These are phyloP conservation scores for Clitoria ternatea DNA, from an alignment of 306 rosid species.

Conservation along the genomic window DNA sequence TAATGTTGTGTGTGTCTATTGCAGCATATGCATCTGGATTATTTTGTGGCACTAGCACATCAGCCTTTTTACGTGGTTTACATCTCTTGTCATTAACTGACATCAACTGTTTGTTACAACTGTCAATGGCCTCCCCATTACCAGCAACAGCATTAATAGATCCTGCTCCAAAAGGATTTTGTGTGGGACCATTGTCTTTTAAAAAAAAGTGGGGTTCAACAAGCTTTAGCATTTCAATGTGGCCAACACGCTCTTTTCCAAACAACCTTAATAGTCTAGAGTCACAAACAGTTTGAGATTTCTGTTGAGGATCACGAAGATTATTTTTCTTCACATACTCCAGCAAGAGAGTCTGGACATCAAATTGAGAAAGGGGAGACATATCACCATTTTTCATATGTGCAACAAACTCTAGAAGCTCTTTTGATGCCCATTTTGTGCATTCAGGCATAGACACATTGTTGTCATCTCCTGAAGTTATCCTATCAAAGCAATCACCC, in stretches of 20 bases:
- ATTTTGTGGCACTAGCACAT: slow-evolving; percentile 34
- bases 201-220: slow-evolving; percentile 70
- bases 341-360: slow-evolving; percentile 61
- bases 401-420: slow-evolving; percentile 87
- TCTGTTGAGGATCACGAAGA: slow-evolving; percentile 76
- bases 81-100: slow-evolving; percentile 50
- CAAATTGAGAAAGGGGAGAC: slow-evolving; percentile 60
- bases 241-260: slow-evolving; percentile 66
- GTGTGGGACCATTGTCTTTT: slow-evolving; percentile 42
- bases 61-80: slow-evolving; percentile 42
- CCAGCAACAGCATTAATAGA: slow-evolving; percentile 36
- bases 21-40: slow-evolving; percentile 71
- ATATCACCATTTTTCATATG: slow-evolving; percentile 81
- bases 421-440: slow-evolving; percentile 78
- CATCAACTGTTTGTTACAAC: slow-evolving; percentile 34
- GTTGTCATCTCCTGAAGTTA: slow-evolving; percentile 37
- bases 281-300: slow-evolving; percentile 75
- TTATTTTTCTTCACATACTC: slow-evolving; percentile 71
- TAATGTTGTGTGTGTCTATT: slow-evolving; percentile 75
- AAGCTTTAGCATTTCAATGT: slow-evolving; percentile 79
- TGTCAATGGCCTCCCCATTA: slow-evolving; percentile 48
- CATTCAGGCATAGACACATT: slow-evolving; percentile 37
- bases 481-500: slow-evolving; percentile 29
- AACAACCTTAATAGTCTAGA: slow-evolving; percentile 65
- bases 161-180: slow-evolving; percentile 34